phyloP scores from a whole-genome alignment of 2,329 filamentous ascomycete species.

The Zymoseptoria pseudotritici region DNA sequence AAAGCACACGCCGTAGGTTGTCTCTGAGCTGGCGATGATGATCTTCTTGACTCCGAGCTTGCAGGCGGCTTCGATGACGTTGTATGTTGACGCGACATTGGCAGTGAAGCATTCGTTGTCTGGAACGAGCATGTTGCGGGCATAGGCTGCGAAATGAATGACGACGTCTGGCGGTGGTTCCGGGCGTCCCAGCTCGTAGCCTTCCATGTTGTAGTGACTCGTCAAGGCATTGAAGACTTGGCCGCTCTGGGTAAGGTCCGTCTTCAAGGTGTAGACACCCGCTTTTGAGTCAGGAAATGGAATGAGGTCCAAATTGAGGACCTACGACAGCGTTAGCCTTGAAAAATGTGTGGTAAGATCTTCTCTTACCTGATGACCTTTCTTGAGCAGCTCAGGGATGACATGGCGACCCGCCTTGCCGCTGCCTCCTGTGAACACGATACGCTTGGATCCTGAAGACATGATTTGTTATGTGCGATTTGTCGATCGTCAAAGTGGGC shows the following conservation, averaged over 20 bases:
- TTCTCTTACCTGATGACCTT: slow-evolving; percentile 37
- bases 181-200: slow-evolving; percentile 39
- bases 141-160: slow-evolving; percentile 55
- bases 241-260: slow-evolving; percentile 48
- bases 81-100: slow-evolving; percentile 52
- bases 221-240: slow-evolving; percentile 51
- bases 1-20: slow-evolving; percentile 56
- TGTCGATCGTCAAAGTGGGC: not conserved
- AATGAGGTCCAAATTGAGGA: slow-evolving; percentile 50
- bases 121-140: slow-evolving; percentile 54
- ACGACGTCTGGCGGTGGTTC: slow-evolving; percentile 50
- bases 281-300: slow-evolving; percentile 33
- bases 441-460: slow-evolving; percentile 32
- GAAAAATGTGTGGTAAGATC: not conserved
- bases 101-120: slow-evolving; percentile 53
- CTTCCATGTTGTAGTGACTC: slow-evolving; percentile 49
- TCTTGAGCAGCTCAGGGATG: slow-evolving; percentile 45
- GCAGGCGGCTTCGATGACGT: slow-evolving; percentile 53
- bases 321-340: slow-evolving; percentile 6
- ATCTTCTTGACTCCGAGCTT: slow-evolving; percentile 57
- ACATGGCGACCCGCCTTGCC: slow-evolving; percentile 50
- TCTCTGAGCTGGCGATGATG: slow-evolving; percentile 53
- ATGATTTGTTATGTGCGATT: slow-evolving; percentile 8
- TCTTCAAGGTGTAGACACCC: slow-evolving; percentile 47
- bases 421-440: slow-evolving; percentile 49